phyloP scores from a whole-genome alignment of 371 early-diverging fungal genomes.

The Rhizopus arrhizus region DNA sequence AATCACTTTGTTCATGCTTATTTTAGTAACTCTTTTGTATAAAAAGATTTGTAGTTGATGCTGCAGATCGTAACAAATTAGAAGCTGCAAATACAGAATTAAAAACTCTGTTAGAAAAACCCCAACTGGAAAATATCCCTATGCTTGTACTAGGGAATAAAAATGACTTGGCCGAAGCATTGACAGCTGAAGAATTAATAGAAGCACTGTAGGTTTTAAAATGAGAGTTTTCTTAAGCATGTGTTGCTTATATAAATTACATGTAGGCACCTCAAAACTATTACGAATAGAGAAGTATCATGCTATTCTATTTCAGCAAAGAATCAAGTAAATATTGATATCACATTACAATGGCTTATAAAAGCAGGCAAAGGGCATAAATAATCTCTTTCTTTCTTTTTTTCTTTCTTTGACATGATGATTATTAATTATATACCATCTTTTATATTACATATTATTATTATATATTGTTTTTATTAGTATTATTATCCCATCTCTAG shows the following conservation, averaged over 20 bases:
- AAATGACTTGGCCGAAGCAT: conserved; percentile 91
- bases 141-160: conserved; percentile 98
- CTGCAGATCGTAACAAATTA: conserved; percentile 91
- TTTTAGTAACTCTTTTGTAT: not conserved
- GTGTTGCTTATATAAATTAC: not conserved
- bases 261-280: conserved; percentile 78
- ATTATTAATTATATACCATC: conserved; percentile 1
- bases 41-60: conserved; percentile 89
- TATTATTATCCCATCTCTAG: not conserved
- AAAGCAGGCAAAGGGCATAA: conserved; percentile 74
- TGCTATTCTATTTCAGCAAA: conserved; percentile 99
- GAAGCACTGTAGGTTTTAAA: conserved; percentile 74
- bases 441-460: too few relatives aligned
- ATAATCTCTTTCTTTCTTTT: conserved; percentile 24
- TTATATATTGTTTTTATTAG: not conserved
- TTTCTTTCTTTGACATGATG: conserved; percentile 1
- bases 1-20: not conserved
- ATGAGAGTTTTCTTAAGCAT: not conserved
- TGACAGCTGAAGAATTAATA: conserved; percentile 90
- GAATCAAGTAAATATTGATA: conserved; percentile 96
- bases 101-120: conserved; percentile 87
- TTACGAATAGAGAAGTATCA: conserved; percentile 93
- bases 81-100: conserved; percentile 92
- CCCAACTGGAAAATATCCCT: conserved; percentile 90
- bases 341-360: conserved; percentile 96